These are phyloP conservation scores for Suillus plorans DNA, from an alignment of 768 basidiomycete species.

Conservation along the genomic window DNA sequence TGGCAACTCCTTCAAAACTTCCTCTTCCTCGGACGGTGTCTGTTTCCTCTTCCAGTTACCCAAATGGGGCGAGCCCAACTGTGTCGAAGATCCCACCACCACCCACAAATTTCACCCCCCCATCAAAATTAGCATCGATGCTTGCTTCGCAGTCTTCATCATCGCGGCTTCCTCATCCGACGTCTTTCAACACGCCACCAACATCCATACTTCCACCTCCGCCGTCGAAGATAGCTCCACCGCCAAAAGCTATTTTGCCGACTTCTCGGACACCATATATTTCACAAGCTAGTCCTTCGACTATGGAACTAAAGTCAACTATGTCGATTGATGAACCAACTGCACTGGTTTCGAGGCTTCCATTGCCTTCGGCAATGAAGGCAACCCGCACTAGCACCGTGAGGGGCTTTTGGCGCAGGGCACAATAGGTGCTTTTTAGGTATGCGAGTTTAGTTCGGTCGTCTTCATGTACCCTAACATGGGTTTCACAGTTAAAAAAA, in stretches of 20 bases:
- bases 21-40: constrained; percentile 10
- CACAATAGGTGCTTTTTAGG: constrained; percentile 13
- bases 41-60: constrained; percentile 6
- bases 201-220: constrained; percentile 22
- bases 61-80: neutral
- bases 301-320: constrained; percentile 1
- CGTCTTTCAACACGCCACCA: constrained; percentile 6
- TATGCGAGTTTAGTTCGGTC: constrained; percentile 6
- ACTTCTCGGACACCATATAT: neutral
- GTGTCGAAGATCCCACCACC: constrained; percentile 21
- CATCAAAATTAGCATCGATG: constrained; percentile 29
- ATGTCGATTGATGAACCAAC: constrained; percentile 1
- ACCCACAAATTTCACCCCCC: constrained; percentile 28
- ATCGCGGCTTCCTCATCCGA: constrained; percentile 3
- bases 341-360: constrained; percentile 19
- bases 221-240: constrained; percentile 13
- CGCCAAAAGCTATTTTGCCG: constrained; percentile 12
- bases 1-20: constrained; percentile 15
- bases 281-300: constrained; percentile 5
- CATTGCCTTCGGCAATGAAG: constrained; percentile 25
- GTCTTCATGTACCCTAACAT: constrained; percentile 1
- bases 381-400: constrained; percentile 24
- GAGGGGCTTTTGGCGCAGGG: constrained; percentile 32
- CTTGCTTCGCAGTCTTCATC: constrained; percentile 26
- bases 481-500: neutral